Conservation (phyloP, 2,329 filamentous ascomycete species). For the Pochonia chlamydosporia region DNA sequence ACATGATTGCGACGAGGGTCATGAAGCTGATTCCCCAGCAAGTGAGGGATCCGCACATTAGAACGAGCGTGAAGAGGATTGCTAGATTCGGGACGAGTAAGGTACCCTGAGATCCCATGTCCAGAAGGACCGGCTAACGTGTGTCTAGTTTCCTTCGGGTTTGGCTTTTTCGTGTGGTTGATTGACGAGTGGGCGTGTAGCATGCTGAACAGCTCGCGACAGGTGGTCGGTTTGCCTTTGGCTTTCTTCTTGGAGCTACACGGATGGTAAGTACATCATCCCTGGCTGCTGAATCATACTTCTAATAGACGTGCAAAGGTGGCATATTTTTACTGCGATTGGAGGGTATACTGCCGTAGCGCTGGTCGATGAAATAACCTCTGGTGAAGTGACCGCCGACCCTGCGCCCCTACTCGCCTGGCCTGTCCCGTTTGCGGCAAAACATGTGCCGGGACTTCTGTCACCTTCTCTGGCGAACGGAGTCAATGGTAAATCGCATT, state of each 20-base stretch:
- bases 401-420: constrained; percentile 24
- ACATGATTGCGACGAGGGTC: constrained; percentile 25
- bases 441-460: not conserved
- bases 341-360: constrained; percentile 34
- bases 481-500: not conserved
- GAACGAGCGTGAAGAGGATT: constrained; percentile 14
- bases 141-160: constrained; percentile 25
- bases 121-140: not conserved
- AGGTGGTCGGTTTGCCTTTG: constrained; percentile 26
- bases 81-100: constrained; percentile 15
- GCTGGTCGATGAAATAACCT: constrained; percentile 29
- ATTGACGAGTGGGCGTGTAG: constrained; percentile 30
- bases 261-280: constrained; percentile 28
- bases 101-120: not conserved
- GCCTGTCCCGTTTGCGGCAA: constrained; percentile 22
- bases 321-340: constrained; percentile 35
- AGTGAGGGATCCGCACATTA: constrained; percentile 19
- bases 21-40: constrained; percentile 25
- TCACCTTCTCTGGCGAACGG: not conserved
- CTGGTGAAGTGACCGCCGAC: constrained; percentile 25
- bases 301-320: no score
- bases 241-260: constrained; percentile 35
- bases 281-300: no score
- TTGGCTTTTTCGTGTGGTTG: constrained; percentile 34
- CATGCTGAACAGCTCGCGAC: constrained; percentile 19